Percentiles rank a stretch among this genome's conserved stretches.
These are phyloP conservation scores for Termitomyces sp. DNA, from an alignment of 768 basidiomycete species.

Conservation along the genomic window DNA sequence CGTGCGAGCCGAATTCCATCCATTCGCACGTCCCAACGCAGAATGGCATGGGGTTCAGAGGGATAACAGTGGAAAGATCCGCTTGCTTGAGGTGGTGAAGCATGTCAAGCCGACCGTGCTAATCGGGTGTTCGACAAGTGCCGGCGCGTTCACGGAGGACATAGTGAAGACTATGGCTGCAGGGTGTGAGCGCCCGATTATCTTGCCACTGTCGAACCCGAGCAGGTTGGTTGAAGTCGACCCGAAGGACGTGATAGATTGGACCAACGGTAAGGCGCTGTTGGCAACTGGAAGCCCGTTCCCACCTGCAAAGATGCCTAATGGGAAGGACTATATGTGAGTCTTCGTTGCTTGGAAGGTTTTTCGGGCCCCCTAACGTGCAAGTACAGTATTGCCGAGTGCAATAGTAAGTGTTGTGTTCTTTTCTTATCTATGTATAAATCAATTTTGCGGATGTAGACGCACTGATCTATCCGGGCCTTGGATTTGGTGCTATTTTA, in stretches of 20 bases:
- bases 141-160: conserved; percentile 74
- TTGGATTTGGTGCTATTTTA: conserved; percentile 77
- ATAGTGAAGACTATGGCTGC: conserved; percentile 65
- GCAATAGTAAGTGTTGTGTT: conserved; percentile 44
- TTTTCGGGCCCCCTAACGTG: background rate
- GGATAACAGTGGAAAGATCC: conserved; percentile 35
- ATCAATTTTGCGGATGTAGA: conserved; percentile 49
- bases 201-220: conserved; percentile 82
- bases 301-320: conserved; percentile 60
- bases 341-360: conserved; percentile 15
- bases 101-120: conserved; percentile 74
- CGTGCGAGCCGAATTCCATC: conserved; percentile 40
- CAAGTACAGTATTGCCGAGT: conserved; percentile 58
- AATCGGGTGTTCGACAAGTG: conserved; percentile 78
- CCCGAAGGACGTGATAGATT: conserved; percentile 64
- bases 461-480: conserved; percentile 79
- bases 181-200: conserved; percentile 68
- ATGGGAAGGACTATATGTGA: conserved; percentile 62
- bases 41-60: conserved; percentile 42
- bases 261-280: conserved; percentile 77
- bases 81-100: conserved; percentile 65
- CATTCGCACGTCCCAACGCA: conserved; percentile 52
- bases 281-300: conserved; percentile 86
- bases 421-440: background rate
- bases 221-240: conserved; percentile 70